phyloP scores from a whole-genome alignment of 148 eudicot species.

The Nepenthes gracilis region DNA sequence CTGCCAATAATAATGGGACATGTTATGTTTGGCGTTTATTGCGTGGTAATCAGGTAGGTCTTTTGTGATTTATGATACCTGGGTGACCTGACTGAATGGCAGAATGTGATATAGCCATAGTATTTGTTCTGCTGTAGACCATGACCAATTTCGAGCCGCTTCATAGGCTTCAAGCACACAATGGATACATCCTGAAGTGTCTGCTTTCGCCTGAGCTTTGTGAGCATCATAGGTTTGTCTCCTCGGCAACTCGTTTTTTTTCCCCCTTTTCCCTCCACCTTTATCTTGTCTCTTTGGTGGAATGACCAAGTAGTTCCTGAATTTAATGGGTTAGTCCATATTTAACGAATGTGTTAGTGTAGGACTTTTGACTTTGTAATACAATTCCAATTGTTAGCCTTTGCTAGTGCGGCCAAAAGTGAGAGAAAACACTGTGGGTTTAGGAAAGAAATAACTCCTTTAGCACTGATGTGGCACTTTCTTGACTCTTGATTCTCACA shows the following conservation, averaged over 20 bases:
- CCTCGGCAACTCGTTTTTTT: not conserved
- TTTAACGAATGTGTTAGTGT: no score
- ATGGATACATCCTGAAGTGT: slow-evolving; percentile 92
- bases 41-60: slow-evolving; percentile 68
- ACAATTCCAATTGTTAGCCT: no score
- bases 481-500: no score
- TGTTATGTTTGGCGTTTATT: slow-evolving; percentile 97
- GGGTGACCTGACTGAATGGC: not conserved
- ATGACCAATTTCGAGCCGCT: slow-evolving; percentile 98
- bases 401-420: no score
- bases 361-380: no score
- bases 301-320: no score
- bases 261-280: not conserved
- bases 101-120: not conserved
- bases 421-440: no score
- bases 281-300: not conserved
- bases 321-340: no score
- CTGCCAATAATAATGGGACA: slow-evolving; percentile 90
- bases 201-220: slow-evolving; percentile 86
- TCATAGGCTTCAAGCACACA: slow-evolving; percentile 92
- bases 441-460: no score
- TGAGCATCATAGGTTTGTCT: slow-evolving; percentile 61
- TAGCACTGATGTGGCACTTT: no score
- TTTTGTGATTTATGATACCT: not conserved
- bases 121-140: slow-evolving; percentile 40